A percentile compares a stretch with the other conserved stretches of the same genome.
These are phyloP conservation scores for Zymoseptoria brevis DNA, from an alignment of 2,329 filamentous ascomycete species.

Conservation along the genomic window DNA sequence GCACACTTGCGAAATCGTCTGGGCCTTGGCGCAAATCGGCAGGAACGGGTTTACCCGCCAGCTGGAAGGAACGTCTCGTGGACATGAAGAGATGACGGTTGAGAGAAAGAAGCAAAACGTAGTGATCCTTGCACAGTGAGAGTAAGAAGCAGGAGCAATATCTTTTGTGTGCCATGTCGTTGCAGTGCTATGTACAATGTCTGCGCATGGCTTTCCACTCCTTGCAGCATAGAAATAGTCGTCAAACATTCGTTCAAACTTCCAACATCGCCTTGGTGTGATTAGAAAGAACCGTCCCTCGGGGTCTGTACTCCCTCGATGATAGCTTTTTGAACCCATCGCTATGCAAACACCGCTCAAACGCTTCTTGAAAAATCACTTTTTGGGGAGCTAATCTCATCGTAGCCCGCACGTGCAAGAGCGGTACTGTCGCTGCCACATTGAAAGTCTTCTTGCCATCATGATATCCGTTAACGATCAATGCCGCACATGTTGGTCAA, in stretches of 20 bases:
- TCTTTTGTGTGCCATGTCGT: background rate
- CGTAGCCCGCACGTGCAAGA: slow-evolving; percentile 11
- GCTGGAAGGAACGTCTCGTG: background rate
- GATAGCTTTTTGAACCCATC: background rate
- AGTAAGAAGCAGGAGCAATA: background rate
- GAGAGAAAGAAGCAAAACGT: background rate
- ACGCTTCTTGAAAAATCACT: background rate
- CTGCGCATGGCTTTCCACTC: background rate
- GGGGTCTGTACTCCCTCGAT: background rate
- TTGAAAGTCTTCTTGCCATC: slow-evolving; percentile 2
- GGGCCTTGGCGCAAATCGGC: background rate
- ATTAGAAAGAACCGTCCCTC: background rate
- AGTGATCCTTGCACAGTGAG: background rate
- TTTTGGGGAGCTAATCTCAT: slow-evolving; percentile 1
- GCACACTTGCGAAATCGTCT: slow-evolving; percentile 1
- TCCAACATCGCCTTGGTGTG: background rate
- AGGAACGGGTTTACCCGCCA: background rate
- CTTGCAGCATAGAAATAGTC: background rate
- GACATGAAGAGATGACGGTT: background rate
- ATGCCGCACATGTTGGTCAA: slow-evolving; percentile 15
- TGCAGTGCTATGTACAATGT: background rate
- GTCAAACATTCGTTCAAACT: background rate
- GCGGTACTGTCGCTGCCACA: slow-evolving; percentile 10
- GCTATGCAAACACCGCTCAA: background rate
- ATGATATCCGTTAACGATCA: background rate